A percentile compares a stretch with the other conserved stretches of the same genome.
Conservation (phyloP, 495 filamentous ascomycete genomes). For the Barbatosphaeria neglecta region DNA sequence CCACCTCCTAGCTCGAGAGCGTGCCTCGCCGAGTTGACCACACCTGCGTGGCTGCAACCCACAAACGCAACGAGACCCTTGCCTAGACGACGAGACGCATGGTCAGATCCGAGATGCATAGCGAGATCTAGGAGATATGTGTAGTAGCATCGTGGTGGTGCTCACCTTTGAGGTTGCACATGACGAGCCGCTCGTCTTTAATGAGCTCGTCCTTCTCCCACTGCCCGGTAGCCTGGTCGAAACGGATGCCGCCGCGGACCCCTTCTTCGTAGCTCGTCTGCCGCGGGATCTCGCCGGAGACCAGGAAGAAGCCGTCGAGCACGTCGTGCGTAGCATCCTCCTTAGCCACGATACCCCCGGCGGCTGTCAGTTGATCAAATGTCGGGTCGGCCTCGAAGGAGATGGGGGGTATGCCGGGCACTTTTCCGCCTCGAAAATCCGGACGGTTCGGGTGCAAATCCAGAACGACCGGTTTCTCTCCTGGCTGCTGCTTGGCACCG, state of each 20-base stretch:
- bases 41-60: conserved; percentile 50
- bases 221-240: conserved; percentile 26
- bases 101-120: no score
- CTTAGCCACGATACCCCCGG: conserved; percentile 37
- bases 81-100: conserved; percentile 2
- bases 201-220: conserved; percentile 47
- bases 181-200: conserved; percentile 46
- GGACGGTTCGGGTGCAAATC: conserved; percentile 48
- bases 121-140: no score
- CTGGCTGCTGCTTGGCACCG: conserved; percentile 25
- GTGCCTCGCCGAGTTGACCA: conserved; percentile 44
- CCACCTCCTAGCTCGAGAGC: conserved; percentile 29
- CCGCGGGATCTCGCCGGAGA: conserved; percentile 48
- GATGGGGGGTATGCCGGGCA: conserved; percentile 24
- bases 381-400: conserved; percentile 47
- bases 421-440: conserved; percentile 36
- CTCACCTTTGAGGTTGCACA: conserved; percentile 46
- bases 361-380: conserved; percentile 37
- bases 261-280: conserved; percentile 44
- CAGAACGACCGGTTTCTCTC: conserved; percentile 20
- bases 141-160: background rate
- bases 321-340: conserved; percentile 34
- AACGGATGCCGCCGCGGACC: conserved; percentile 35
- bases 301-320: conserved; percentile 43
- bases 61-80: conserved; percentile 52